These are phyloP conservation scores for Tubosaeta sp. DNA, from an alignment of 768 basidiomycete genomes.

Conservation along the genomic window DNA sequence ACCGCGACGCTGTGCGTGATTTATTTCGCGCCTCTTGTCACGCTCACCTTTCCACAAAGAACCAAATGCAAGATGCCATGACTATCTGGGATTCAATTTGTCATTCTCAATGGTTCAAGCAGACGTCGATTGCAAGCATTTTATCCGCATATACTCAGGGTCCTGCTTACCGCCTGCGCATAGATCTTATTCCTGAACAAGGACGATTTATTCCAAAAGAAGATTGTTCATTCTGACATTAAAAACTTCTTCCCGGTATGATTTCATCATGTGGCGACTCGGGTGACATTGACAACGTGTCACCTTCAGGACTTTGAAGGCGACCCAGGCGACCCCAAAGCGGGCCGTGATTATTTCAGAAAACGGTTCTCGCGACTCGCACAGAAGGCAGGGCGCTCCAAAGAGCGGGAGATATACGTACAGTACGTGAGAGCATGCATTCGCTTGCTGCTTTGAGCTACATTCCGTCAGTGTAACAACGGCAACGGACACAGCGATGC, in stretches of 20 bases:
- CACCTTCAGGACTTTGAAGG: conserved; percentile 77
- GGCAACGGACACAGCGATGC: conserved; percentile 84
- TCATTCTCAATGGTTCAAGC: conserved; percentile 96
- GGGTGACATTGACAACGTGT: background rate
- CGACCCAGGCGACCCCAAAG: conserved; percentile 61
- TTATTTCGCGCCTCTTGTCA: background rate
- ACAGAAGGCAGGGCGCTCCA: conserved; percentile 78
- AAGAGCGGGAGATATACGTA: conserved; percentile 89
- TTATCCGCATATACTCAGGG: background rate
- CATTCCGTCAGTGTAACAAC: conserved; percentile 64
- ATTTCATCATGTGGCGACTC: background rate
- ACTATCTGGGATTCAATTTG: conserved; percentile 99
- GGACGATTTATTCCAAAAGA: conserved; percentile 86
- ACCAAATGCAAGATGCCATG: conserved; percentile 99
- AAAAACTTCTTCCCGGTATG: conserved; percentile 83
- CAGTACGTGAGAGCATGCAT: conserved; percentile 57
- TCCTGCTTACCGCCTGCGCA: conserved; percentile 1
- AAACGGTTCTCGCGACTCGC: conserved; percentile 77
- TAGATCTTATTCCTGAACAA: conserved; percentile 96
- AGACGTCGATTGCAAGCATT: conserved; percentile 77
- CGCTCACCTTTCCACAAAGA: conserved; percentile 41
- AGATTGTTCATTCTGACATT: conserved; percentile 79
- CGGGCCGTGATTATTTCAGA: conserved; percentile 89
- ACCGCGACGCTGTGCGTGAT: conserved; percentile 75
- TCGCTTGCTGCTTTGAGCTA: conserved; percentile 4